phyloP scores from a whole-genome alignment of 257 asterid genomes.

The Haberlea rhodopensis region DNA sequence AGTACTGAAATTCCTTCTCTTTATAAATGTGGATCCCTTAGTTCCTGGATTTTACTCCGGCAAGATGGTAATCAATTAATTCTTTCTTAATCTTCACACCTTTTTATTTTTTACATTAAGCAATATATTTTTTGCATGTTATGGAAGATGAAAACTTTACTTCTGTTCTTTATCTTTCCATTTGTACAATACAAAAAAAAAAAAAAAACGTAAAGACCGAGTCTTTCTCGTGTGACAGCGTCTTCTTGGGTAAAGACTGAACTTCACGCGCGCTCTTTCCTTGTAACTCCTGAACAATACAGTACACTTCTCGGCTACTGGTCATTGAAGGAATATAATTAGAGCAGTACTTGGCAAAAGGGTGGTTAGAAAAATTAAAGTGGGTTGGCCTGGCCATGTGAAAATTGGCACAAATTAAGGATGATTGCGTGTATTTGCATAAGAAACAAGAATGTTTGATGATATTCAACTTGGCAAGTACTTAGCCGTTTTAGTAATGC shows the following conservation, averaged over 20 bases:
- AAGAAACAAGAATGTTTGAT: conserved; percentile 35
- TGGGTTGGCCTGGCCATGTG: conserved; percentile 22
- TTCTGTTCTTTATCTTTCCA: conserved; percentile 25
- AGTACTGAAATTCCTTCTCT: conserved; percentile 24
- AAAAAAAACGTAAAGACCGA: conserved; percentile 33
- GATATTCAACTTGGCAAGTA: conserved; percentile 27
- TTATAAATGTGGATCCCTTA: conserved; percentile 26
- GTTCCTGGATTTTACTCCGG: conserved; percentile 28
- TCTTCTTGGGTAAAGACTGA: too few relatives aligned
- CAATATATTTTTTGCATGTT: too few relatives aligned
- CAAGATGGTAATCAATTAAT: conserved; percentile 36
- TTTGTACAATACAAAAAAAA: conserved; percentile 28
- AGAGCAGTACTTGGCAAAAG: conserved; percentile 4
- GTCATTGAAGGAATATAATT: conserved; percentile 18
- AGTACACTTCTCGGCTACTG: conserved; percentile 17
- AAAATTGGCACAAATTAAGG: conserved; percentile 13
- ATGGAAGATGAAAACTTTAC: conserved; percentile 17
- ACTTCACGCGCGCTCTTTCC: too few relatives aligned
- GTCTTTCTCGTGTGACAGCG: too few relatives aligned
- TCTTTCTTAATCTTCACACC: conserved; percentile 29
- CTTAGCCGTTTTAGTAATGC: conserved; percentile 10
- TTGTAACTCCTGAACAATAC: not conserved
- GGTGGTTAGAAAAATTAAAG: conserved; percentile 13
- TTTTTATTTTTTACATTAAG: conserved; percentile 14
- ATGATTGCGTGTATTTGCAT: conserved; percentile 29